Percentiles rank a stretch among this genome's conserved stretches.
phyloP scores from a whole-genome alignment of 345 rosid species.

The Ceriops zippeliana region DNA sequence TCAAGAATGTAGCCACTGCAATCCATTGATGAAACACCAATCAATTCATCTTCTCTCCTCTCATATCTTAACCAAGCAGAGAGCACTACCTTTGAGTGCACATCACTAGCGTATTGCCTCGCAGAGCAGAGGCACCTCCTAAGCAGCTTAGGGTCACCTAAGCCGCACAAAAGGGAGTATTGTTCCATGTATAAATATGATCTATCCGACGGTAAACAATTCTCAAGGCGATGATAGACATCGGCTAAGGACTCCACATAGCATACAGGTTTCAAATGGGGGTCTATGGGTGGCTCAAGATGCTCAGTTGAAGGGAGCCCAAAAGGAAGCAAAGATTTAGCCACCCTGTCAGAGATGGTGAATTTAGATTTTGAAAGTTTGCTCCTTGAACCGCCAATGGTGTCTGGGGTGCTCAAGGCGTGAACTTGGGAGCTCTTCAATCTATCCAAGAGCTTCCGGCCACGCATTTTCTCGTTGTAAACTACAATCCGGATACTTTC shows the following conservation, averaged over 20 bases:
- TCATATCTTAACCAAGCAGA: conserved; percentile 84
- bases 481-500: too few species aligned
- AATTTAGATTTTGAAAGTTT: conserved; percentile 48
- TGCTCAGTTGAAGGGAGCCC: conserved; percentile 66
- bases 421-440: conserved; percentile 70
- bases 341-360: conserved; percentile 32
- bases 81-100: conserved; percentile 67
- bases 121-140: conserved; percentile 71
- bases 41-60: conserved; percentile 70
- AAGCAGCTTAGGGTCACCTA: conserved; percentile 70
- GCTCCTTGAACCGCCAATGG: conserved; percentile 31
- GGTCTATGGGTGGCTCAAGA: conserved; percentile 73
- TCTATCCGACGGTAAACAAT: conserved; percentile 37
- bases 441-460: conserved; percentile 49
- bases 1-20: conserved; percentile 56
- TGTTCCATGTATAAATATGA: conserved; percentile 57
- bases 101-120: conserved; percentile 59
- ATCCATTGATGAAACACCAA: conserved; percentile 49
- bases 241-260: conserved; percentile 62
- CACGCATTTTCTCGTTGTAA: conserved; percentile 38
- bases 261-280: conserved; percentile 59
- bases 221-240: conserved; percentile 53
- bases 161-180: conserved; percentile 49
- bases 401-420: conserved; percentile 49
- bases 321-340: conserved; percentile 48